Evolutionary conservation across 352 stramenopile genomes (phyloP).

Genomic region (Aphanomyces cochlioides): DNA sequence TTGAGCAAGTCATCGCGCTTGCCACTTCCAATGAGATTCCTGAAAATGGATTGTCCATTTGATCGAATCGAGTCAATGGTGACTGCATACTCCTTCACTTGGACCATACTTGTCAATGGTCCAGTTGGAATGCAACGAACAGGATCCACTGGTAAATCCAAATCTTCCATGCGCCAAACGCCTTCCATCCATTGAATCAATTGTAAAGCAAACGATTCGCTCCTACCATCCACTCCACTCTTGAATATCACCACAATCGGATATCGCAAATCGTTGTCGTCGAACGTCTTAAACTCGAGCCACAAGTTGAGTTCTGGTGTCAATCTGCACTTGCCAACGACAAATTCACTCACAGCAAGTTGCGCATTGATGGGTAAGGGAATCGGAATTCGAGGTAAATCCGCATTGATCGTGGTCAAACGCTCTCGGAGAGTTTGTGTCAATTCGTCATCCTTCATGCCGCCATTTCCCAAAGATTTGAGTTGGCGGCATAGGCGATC

Average conservation of each 20-base stretch:
- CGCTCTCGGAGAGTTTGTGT: slow-evolving; percentile 74
- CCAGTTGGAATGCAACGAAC: slow-evolving; percentile 90
- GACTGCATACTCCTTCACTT: slow-evolving; percentile 89
- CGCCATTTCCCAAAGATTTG: slow-evolving; percentile 82
- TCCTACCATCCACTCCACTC: slow-evolving; percentile 90
- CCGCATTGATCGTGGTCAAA: slow-evolving; percentile 72
- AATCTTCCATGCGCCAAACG: slow-evolving; percentile 88
- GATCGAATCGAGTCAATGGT: slow-evolving; percentile 88
- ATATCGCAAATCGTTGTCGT: slow-evolving; percentile 60
- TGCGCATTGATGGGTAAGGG: slow-evolving; percentile 82
- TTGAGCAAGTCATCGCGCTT: slow-evolving; percentile 29
- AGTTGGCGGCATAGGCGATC: slow-evolving; percentile 79
- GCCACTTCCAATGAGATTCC: slow-evolving; percentile 33
- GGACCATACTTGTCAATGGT: slow-evolving; percentile 86
- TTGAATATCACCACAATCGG: slow-evolving; percentile 91
- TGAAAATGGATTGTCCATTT: slow-evolving; percentile 33
- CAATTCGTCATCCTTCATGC: slow-evolving; percentile 65
- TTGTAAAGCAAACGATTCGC: slow-evolving; percentile 92
- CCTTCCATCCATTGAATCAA: slow-evolving; percentile 90
- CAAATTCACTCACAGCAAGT: slow-evolving; percentile 82
- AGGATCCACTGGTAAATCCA: slow-evolving; percentile 89
- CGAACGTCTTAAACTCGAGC: slow-evolving; percentile 85
- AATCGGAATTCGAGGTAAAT: slow-evolving; percentile 70
- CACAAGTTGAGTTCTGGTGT: slow-evolving; percentile 88
- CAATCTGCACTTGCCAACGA: slow-evolving; percentile 84